A percentile compares a stretch with the other conserved stretches of the same genome.
These are phyloP conservation scores for Musa beccarii DNA, from an alignment of 176 grass and related monocot genomes.

Conservation along the genomic window DNA sequence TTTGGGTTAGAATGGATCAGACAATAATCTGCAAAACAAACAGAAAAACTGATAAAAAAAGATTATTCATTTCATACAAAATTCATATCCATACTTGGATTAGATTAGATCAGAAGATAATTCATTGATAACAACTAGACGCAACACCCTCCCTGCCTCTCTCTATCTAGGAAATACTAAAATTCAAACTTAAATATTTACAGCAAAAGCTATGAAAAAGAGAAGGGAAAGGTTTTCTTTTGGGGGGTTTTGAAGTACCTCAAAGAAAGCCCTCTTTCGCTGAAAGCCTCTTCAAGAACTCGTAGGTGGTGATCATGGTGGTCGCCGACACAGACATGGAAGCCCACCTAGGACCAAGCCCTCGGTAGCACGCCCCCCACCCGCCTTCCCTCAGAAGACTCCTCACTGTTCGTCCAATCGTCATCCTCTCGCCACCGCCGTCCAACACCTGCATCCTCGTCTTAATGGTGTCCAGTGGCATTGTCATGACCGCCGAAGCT, in stretches of 20 bases:
- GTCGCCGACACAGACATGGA: constrained; percentile 15
- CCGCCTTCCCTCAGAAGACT: constrained; percentile 70
- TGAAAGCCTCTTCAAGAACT: constrained; percentile 23
- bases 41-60: neutral
- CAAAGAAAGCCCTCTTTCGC: constrained; percentile 13
- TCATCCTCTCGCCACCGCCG: constrained; percentile 23
- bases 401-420: constrained; percentile 51
- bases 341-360: constrained; percentile 16
- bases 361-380: constrained; percentile 25
- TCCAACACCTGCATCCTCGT: constrained; percentile 93
- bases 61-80: neutral
- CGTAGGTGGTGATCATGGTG: constrained; percentile 24
- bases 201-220: neutral
- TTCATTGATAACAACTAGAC: neutral
- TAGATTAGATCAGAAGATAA: neutral
- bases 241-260: neutral
- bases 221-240: neutral
- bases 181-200: neutral
- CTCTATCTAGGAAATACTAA: neutral
- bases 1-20: neutral
- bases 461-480: constrained; percentile 96
- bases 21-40: neutral
- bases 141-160: neutral
- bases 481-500: constrained; percentile 69
- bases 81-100: neutral